Evolutionary conservation across 768 basidiomycete species (phyloP).

Genomic region (Galerina marginata): DNA sequence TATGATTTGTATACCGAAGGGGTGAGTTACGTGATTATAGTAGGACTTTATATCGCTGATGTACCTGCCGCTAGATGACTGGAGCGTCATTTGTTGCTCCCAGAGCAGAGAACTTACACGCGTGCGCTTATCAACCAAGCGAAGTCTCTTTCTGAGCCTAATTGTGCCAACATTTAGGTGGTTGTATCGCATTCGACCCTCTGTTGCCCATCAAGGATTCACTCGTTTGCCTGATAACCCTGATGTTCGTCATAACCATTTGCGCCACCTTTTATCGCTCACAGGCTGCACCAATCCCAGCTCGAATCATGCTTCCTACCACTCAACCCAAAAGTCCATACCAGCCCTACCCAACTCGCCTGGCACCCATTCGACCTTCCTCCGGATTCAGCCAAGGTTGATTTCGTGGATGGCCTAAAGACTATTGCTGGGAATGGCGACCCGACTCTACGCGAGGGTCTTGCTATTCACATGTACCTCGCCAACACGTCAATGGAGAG

Average conservation of each 20-base stretch:
- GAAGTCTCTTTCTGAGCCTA: background rate
- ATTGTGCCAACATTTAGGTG: conserved; percentile 42
- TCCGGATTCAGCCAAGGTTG: conserved; percentile 40
- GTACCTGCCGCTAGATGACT: conserved; percentile 48
- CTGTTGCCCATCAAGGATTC: conserved; percentile 71
- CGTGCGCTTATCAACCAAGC: conserved; percentile 38
- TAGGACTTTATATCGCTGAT: background rate
- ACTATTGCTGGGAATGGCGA: conserved; percentile 69
- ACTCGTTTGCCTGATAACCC: conserved; percentile 58
- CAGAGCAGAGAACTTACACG: conserved; percentile 54
- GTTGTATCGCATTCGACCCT: conserved; percentile 72
- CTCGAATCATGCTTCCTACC: conserved; percentile 68
- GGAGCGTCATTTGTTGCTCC: conserved; percentile 67
- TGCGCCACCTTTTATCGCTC: background rate
- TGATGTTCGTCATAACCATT: conserved; percentile 46
- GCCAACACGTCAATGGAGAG: conserved; percentile 66
- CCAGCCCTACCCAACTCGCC: conserved; percentile 67
- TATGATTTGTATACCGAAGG: conserved; percentile 68
- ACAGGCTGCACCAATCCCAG: conserved; percentile 31
- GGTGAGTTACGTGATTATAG: conserved; percentile 34
- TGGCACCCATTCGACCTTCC: conserved; percentile 70
- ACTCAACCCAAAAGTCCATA: conserved; percentile 62
- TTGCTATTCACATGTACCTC: conserved; percentile 67
- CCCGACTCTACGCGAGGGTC: conserved; percentile 64
- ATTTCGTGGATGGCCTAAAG: conserved; percentile 66